A percentile compares a stretch with the other conserved stretches of the same genome.
Conservation (phyloP, 805 yeast genomes). For the Saturnispora serradocipensis region DNA sequence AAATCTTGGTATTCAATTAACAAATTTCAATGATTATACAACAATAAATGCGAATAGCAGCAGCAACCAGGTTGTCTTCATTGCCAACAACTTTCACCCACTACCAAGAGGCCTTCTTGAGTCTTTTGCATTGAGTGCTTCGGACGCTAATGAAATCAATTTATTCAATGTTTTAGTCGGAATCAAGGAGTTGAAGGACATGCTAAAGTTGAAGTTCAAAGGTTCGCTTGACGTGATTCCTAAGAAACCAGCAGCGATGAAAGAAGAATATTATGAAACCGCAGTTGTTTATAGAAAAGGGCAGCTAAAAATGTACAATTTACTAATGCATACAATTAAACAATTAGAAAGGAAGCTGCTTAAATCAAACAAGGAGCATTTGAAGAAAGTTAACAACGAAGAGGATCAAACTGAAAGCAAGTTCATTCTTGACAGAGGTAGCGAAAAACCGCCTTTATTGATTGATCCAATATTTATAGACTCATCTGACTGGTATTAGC, state of each 20-base stretch:
- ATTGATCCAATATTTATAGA: constrained; percentile 1
- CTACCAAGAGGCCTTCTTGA: constrained; percentile 40
- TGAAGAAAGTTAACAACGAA: constrained; percentile 20
- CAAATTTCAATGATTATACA: constrained; percentile 23
- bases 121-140: constrained; percentile 34
- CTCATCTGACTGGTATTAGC: constrained; percentile 27
- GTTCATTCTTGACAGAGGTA: not conserved
- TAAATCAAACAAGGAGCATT: constrained; percentile 20
- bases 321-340: constrained; percentile 34
- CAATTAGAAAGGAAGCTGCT: constrained; percentile 34
- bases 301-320: constrained; percentile 31
- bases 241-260: constrained; percentile 2
- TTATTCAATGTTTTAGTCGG: constrained; percentile 55
- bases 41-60: not conserved
- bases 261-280: constrained; percentile 14
- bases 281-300: constrained; percentile 31
- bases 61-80: constrained; percentile 14
- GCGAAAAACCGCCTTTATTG: constrained; percentile 1
- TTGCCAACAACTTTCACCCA: constrained; percentile 22
- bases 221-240: constrained; percentile 15
- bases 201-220: constrained; percentile 40
- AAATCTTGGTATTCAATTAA: constrained; percentile 20
- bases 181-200: constrained; percentile 42
- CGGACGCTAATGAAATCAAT: constrained; percentile 31
- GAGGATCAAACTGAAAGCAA: not conserved